Conservation (phyloP, 192 early-diverging fungal genomes). For the Mortierella hygrophila region DNA sequence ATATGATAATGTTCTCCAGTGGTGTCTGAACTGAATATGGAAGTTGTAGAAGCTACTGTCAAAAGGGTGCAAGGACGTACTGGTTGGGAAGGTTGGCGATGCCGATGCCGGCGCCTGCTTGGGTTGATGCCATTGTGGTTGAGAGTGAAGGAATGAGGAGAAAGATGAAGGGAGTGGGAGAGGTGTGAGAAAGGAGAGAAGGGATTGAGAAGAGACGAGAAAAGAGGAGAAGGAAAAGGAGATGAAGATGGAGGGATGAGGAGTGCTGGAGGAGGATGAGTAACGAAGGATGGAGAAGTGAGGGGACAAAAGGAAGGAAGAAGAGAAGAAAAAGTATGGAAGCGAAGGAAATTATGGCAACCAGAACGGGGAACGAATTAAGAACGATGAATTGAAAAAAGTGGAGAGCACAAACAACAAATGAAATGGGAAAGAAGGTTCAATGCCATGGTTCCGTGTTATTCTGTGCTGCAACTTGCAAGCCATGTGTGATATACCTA, state of each 20-base stretch:
- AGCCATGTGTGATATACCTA: too few species aligned
- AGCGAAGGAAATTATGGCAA: background rate
- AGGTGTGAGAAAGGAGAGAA: background rate
- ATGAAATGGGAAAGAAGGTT: too few species aligned
- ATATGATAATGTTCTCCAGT: background rate
- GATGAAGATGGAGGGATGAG: background rate
- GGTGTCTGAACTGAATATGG: background rate
- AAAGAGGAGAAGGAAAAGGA: background rate
- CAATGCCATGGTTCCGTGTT: too few species aligned
- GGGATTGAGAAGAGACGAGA: conserved; percentile 9
- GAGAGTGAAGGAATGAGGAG: background rate
- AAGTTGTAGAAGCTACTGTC: conserved; percentile 80
- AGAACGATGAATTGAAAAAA: too few species aligned
- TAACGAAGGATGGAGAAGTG: background rate
- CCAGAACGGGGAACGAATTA: too few species aligned
- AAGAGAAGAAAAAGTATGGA: background rate
- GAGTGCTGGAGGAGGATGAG: background rate
- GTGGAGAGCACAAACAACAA: too few species aligned
- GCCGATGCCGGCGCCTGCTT: conserved; percentile 79
- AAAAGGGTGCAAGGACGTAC: conserved; percentile 77
- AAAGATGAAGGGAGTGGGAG: background rate
- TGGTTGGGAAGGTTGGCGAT: conserved; percentile 99
- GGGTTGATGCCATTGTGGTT: conserved; percentile 54
- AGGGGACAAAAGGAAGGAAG: background rate
- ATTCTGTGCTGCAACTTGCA: too few species aligned